Evolutionary conservation across 164 flowering plant genomes (phyloP).

Genomic region (Houttuynia cordata): DNA sequence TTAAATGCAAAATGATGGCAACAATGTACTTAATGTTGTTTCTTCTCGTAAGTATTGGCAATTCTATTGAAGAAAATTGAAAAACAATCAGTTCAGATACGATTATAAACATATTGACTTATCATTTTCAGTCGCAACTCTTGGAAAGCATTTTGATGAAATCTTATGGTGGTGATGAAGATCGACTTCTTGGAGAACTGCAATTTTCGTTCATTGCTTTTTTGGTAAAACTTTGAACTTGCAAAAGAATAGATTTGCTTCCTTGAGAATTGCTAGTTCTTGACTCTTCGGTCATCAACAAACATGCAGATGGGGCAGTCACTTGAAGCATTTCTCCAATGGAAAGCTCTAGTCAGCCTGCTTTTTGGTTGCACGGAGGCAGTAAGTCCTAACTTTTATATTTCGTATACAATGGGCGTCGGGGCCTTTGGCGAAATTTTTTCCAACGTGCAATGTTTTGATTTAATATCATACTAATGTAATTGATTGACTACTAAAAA

Average conservation of each 20-base stretch:
- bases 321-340: constrained; percentile 80
- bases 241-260: background rate
- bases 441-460: too few species aligned
- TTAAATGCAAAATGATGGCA: too few species aligned
- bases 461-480: too few species aligned
- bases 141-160: constrained; percentile 39
- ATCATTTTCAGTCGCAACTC: constrained; percentile 34
- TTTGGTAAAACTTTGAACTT: constrained; percentile 36
- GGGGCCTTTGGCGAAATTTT: too few species aligned
- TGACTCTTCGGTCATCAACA: background rate
- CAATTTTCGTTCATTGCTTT: constrained; percentile 88
- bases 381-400: constrained; percentile 32
- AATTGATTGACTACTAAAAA: too few species aligned
- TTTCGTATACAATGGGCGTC: background rate
- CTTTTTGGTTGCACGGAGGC: constrained; percentile 74
- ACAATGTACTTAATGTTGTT: too few species aligned
- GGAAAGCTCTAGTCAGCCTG: constrained; percentile 80
- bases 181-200: constrained; percentile 74
- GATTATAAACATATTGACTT: background rate
- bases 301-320: constrained; percentile 90
- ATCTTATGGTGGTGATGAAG: constrained; percentile 66
- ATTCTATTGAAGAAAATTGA: too few species aligned
- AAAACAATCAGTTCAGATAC: too few species aligned
- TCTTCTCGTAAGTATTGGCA: too few species aligned
- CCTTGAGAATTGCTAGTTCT: background rate